A percentile compares a stretch with the other conserved stretches of the same genome.
Evolutionary conservation across 768 basidiomycete genomes (phyloP).

Genomic region (Cytidiella melzeri): DNA sequence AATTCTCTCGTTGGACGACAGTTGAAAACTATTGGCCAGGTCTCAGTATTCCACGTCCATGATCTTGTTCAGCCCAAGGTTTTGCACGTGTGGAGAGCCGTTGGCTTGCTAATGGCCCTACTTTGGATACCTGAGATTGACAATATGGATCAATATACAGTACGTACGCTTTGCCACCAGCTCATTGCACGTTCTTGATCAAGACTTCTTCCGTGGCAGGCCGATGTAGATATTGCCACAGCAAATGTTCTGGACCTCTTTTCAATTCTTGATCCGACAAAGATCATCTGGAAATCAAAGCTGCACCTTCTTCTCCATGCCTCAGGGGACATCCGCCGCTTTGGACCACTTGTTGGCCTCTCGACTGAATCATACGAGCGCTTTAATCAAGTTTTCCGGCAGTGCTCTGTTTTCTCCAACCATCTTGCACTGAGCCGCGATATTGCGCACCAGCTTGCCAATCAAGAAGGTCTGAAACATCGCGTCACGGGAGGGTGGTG

Average conservation of each 20-base stretch:
- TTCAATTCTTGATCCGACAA: too few relatives aligned
- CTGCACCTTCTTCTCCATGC: too few relatives aligned
- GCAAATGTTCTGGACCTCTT: too few relatives aligned
- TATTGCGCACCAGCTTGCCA: slow-evolving; percentile 13
- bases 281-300: too few relatives aligned
- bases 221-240: slow-evolving; percentile 18
- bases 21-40: slow-evolving; percentile 33
- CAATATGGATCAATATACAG: slow-evolving; percentile 16
- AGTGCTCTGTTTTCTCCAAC: too few relatives aligned
- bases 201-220: neutral
- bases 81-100: slow-evolving; percentile 15
- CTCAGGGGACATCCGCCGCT: too few relatives aligned
- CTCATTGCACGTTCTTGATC: neutral
- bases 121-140: slow-evolving; percentile 20
- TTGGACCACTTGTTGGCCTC: too few relatives aligned
- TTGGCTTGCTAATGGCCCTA: slow-evolving; percentile 14
- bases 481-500: slow-evolving; percentile 20
- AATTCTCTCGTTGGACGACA: too few relatives aligned
- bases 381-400: too few relatives aligned
- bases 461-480: slow-evolving; percentile 21
- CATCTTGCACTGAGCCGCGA: slow-evolving; percentile 28
- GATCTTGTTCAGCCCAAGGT: slow-evolving; percentile 12
- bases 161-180: too few relatives aligned
- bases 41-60: slow-evolving; percentile 29
- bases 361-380: too few relatives aligned